These are phyloP conservation scores for Penicillium waksmanii DNA, from an alignment of 495 filamentous ascomycete genomes.

Conservation along the genomic window DNA sequence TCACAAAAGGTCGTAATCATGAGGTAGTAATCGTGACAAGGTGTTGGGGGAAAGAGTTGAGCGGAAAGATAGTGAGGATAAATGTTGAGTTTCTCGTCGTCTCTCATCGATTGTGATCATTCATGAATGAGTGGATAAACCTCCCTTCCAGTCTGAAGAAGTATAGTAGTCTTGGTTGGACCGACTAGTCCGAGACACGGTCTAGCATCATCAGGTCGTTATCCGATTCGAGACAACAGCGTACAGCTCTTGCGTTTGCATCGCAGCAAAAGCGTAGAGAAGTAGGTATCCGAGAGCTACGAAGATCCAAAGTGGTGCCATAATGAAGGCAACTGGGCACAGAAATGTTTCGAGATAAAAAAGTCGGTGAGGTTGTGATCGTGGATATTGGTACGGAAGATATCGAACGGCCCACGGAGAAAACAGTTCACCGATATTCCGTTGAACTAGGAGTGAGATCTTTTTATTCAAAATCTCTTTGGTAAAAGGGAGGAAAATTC, in stretches of 20 bases:
- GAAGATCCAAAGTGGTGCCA: constrained; percentile 44
- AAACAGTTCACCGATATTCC: background rate
- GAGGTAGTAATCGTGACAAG: constrained; percentile 7
- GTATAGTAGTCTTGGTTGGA: background rate
- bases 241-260: constrained; percentile 27
- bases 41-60: background rate
- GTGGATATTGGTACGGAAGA: background rate
- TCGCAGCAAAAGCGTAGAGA: constrained; percentile 45
- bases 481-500: background rate
- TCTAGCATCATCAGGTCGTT: constrained; percentile 22
- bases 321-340: constrained; percentile 8
- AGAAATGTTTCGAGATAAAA: background rate
- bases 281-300: constrained; percentile 46
- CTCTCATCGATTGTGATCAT: background rate
- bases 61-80: background rate
- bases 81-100: background rate
- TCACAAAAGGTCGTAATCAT: background rate
- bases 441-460: background rate
- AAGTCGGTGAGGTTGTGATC: constrained; percentile 13
- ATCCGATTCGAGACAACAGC: constrained; percentile 19
- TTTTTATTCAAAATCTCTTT: background rate
- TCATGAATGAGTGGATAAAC: background rate
- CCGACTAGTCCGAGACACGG: background rate
- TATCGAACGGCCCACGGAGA: background rate
- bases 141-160: background rate